Evolutionary conservation across 768 basidiomycete genomes (phyloP).

Genomic region (Chalciporus piperatus): DNA sequence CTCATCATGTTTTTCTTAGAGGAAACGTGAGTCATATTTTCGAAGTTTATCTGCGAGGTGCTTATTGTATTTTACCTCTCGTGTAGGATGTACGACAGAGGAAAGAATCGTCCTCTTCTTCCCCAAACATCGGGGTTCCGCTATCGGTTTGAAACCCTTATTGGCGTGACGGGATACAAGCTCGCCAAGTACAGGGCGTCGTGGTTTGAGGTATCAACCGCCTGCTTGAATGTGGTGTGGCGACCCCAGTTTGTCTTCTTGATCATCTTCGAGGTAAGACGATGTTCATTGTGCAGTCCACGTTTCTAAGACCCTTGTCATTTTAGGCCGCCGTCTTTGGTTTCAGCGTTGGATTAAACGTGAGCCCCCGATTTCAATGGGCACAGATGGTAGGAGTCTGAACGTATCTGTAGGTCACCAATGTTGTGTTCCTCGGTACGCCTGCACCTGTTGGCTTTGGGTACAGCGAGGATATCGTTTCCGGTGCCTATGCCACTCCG

Average conservation of each 20-base stretch:
- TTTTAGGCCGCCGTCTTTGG: conserved; percentile 44
- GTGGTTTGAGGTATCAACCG: conserved; percentile 35
- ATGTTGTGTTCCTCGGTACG: conserved; percentile 50
- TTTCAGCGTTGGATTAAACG: conserved; percentile 46
- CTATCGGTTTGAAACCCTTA: conserved; percentile 44
- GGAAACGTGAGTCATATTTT: conserved; percentile 43
- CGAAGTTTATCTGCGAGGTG: background rate
- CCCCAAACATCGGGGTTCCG: conserved; percentile 30
- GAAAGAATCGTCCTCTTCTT: conserved; percentile 30
- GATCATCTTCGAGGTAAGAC: conserved; percentile 38
- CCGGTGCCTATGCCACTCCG: conserved; percentile 44
- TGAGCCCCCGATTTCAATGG: conserved; percentile 14
- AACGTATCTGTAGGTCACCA: conserved; percentile 41
- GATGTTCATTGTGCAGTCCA: background rate
- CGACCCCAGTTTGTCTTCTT: conserved; percentile 46
- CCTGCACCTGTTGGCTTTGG: conserved; percentile 48
- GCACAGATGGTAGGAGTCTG: background rate
- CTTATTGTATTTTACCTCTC: background rate
- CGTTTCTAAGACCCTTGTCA: background rate
- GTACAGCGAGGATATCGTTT: conserved; percentile 37
- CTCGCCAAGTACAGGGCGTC: conserved; percentile 45
- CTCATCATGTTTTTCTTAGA: conserved; percentile 47
- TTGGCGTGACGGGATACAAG: conserved; percentile 46
- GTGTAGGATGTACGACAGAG: conserved; percentile 48
- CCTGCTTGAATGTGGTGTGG: conserved; percentile 43